These are phyloP conservation scores for Paramecium sexaurelia DNA, from an alignment of 73 alveolate genomes.

Conservation along the genomic window DNA sequence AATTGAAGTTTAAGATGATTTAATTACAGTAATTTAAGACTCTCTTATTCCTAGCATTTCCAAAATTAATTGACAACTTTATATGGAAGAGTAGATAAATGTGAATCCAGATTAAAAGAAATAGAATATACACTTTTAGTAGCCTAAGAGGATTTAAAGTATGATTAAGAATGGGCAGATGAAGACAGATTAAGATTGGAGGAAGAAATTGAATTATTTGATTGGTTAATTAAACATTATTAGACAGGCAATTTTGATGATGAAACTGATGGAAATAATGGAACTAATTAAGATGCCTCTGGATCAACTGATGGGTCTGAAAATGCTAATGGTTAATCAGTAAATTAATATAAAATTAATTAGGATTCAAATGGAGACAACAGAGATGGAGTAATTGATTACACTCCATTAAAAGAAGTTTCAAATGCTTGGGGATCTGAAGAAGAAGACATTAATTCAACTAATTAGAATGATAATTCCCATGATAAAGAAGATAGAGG, in stretches of 20 bases:
- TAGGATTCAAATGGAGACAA: neutral
- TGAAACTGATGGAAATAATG: neutral
- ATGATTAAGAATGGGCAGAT: neutral
- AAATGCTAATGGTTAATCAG: neutral
- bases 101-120: slow-evolving; percentile 26
- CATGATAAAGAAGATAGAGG: neutral
- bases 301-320: neutral
- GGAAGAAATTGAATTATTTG: slow-evolving; percentile 51
- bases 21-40: neutral
- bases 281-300: neutral
- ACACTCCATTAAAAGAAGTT: slow-evolving; percentile 7
- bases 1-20: slow-evolving; percentile 4
- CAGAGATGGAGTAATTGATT: slow-evolving; percentile 35
- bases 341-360: neutral
- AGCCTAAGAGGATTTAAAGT: slow-evolving; percentile 17
- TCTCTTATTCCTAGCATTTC: slow-evolving; percentile 31
- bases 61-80: slow-evolving; percentile 4
- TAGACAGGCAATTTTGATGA: neutral
- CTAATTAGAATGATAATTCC: neutral
- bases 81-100: slow-evolving; percentile 33
- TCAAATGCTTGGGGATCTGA: slow-evolving; percentile 12
- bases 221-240: slow-evolving; percentile 47
- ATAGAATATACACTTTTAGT: neutral
- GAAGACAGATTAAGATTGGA: slow-evolving; percentile 20
- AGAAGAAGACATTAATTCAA: neutral